Evolutionary conservation across 768 basidiomycete genomes (phyloP).

Genomic region (Mycena vitilis): DNA sequence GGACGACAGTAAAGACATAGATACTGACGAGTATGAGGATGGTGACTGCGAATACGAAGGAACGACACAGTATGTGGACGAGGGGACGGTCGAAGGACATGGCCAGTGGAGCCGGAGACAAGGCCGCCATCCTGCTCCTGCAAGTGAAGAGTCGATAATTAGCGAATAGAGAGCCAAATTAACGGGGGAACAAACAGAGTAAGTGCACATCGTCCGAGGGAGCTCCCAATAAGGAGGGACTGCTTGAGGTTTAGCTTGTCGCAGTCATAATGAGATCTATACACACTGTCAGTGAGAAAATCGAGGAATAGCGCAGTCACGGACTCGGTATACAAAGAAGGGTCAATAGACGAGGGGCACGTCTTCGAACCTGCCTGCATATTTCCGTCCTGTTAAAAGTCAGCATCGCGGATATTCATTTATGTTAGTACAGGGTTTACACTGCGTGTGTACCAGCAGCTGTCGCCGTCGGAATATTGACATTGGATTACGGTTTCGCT

Average conservation of each 20-base stretch:
- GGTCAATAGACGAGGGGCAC: background rate
- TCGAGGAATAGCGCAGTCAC: background rate
- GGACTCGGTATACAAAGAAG: background rate
- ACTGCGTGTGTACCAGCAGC: background rate
- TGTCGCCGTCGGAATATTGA: background rate
- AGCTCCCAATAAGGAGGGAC: background rate
- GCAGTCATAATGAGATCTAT: too few species aligned
- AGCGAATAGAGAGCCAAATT: too few species aligned
- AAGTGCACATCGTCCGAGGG: background rate
- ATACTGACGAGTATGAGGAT: too few species aligned
- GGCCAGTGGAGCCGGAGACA: too few species aligned
- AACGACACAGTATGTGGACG: too few species aligned
- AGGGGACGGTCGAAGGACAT: too few species aligned
- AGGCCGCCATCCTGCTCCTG: too few species aligned
- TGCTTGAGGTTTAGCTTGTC: background rate
- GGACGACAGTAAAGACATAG: too few species aligned
- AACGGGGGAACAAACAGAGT: too few species aligned
- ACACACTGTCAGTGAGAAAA: background rate
- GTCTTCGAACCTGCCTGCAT: background rate
- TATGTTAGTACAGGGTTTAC: background rate
- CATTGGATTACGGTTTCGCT: background rate
- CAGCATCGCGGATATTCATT: background rate
- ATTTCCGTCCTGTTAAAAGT: background rate
- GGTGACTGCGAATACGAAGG: too few species aligned
- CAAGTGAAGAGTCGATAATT: too few species aligned